Percentiles rank a stretch among this genome's conserved stretches.
Conservation (phyloP, 768 basidiomycete species). For the Antrodiella citrinella region DNA sequence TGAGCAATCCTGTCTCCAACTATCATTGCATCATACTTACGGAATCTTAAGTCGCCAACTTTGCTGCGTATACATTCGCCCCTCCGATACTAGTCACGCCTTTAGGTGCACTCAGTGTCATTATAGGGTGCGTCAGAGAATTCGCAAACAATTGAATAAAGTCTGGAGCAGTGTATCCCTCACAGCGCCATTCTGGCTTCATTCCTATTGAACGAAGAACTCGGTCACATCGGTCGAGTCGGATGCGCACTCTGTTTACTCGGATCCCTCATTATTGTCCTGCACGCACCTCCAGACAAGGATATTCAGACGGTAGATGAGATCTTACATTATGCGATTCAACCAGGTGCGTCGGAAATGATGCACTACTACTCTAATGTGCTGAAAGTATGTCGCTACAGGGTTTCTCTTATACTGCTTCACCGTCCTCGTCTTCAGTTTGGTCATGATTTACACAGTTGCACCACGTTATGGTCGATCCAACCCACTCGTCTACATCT, state of each 20-base stretch:
- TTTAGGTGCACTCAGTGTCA: constrained; percentile 90
- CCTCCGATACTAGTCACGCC: constrained; percentile 98
- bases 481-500: constrained; percentile 88
- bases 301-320: constrained; percentile 89
- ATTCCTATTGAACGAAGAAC: constrained; percentile 84
- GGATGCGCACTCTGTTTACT: constrained; percentile 80
- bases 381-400: constrained; percentile 20
- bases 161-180: too few species aligned
- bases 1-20: constrained; percentile 26
- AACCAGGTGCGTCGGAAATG: constrained; percentile 56
- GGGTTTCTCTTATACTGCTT: constrained; percentile 91
- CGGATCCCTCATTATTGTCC: constrained; percentile 89
- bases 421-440: constrained; percentile 69
- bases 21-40: background rate
- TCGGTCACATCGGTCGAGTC: constrained; percentile 86
- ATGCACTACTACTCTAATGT: background rate
- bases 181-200: constrained; percentile 87
- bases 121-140: constrained; percentile 78
- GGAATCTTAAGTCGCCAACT: constrained; percentile 58
- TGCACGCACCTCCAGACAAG: constrained; percentile 96
- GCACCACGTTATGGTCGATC: constrained; percentile 81
- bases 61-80: constrained; percentile 96
- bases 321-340: constrained; percentile 85
- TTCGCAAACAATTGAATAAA: too few species aligned
- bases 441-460: constrained; percentile 82